These are phyloP conservation scores for Castanospermum australe DNA, from an alignment of 306 rosid genomes.

Conservation along the genomic window DNA sequence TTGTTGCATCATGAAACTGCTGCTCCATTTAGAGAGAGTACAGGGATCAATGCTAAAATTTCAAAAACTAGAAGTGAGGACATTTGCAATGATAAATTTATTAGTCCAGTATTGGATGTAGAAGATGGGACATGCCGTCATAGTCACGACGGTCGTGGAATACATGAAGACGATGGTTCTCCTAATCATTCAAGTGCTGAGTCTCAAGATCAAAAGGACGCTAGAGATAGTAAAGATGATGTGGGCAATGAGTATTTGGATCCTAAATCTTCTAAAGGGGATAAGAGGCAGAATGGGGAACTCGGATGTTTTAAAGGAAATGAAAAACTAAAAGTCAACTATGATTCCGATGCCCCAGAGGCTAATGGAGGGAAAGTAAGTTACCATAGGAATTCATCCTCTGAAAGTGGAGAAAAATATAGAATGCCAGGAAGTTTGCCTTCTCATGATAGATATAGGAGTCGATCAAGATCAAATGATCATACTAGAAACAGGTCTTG, in stretches of 20 bases:
- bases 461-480: slow-evolving; percentile 67
- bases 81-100: slow-evolving; percentile 16
- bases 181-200: slow-evolving; percentile 33
- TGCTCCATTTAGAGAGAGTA: slow-evolving; percentile 2
- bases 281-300: slow-evolving; percentile 37
- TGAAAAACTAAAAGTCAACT: slow-evolving; percentile 37
- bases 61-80: slow-evolving; percentile 24
- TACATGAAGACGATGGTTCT: slow-evolving; percentile 33
- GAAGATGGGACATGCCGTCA: slow-evolving; percentile 19
- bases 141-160: slow-evolving; percentile 4
- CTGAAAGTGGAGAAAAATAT: slow-evolving; percentile 51
- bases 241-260: slow-evolving; percentile 45
- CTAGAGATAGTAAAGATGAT: slow-evolving; percentile 29
- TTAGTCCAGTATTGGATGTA: slow-evolving; percentile 27
- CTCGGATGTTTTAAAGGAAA: slow-evolving; percentile 37
- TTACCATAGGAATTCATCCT: slow-evolving; percentile 35
- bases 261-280: slow-evolving; percentile 39
- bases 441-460: slow-evolving; percentile 44
- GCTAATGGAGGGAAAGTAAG: slow-evolving; percentile 34
- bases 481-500: slow-evolving; percentile 59
- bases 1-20: neutral
- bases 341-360: slow-evolving; percentile 35
- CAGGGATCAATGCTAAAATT: slow-evolving; percentile 20
- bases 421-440: slow-evolving; percentile 38
- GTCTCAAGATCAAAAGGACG: slow-evolving; percentile 29